Conservation (phyloP, 1,284 basidiomycete species). For the Paramarasmius palmivorus region DNA sequence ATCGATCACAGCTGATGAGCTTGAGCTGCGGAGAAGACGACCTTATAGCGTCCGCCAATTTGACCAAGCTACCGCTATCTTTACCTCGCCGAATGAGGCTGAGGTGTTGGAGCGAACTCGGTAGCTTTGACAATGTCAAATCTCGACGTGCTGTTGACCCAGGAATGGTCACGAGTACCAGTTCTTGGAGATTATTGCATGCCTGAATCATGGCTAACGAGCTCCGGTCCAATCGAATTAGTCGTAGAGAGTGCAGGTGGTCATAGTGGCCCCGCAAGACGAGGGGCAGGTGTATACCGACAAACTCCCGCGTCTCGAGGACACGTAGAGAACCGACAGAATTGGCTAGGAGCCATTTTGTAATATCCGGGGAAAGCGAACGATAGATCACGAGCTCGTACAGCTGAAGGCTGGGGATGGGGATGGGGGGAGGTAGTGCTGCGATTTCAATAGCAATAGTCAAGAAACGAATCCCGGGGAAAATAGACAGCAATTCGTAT, state of each 20-base stretch:
- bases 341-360: constrained; percentile 39
- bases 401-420: constrained; percentile 22
- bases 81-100: constrained; percentile 33
- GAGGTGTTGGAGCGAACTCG: constrained; percentile 40
- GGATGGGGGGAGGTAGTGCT: constrained; percentile 28
- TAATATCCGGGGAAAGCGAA: constrained; percentile 28
- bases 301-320: constrained; percentile 39
- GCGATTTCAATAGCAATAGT: constrained; percentile 39
- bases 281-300: constrained; percentile 25
- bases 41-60: constrained; percentile 31
- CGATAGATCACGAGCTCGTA: constrained; percentile 44
- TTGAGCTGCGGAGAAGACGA: constrained; percentile 35
- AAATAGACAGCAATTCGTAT: constrained; percentile 42
- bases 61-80: constrained; percentile 18
- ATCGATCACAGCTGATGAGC: constrained; percentile 36
- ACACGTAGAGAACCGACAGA: constrained; percentile 37
- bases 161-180: constrained; percentile 39
- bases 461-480: constrained; percentile 40
- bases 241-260: constrained; percentile 40
- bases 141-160: constrained; percentile 19
- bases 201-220: constrained; percentile 32
- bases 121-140: constrained; percentile 33
- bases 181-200: constrained; percentile 43
- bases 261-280: constrained; percentile 31
- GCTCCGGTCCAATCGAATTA: constrained; percentile 34